Conservation (phyloP, 768 basidiomycete genomes). For the Cystofilobasidium macerans region DNA sequence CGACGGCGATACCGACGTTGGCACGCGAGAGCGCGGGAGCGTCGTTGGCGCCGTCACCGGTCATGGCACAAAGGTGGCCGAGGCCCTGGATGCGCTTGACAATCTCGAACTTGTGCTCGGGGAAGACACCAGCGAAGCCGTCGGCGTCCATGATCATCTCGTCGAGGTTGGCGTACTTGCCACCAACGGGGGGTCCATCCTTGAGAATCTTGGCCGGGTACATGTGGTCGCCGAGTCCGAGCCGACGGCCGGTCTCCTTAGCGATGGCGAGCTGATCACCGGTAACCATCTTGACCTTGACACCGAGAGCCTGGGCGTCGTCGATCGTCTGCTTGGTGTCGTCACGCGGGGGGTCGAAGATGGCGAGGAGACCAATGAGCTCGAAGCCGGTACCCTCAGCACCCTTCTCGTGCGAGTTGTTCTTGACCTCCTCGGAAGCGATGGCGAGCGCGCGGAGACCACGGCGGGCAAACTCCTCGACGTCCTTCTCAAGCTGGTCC, state of each 20-base stretch:
- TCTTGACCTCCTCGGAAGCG: constrained; percentile 83
- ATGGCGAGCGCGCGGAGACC: constrained; percentile 97
- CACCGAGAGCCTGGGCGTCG: constrained; percentile 87
- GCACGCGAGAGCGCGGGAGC: constrained; percentile 95
- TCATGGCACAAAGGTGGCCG: constrained; percentile 65
- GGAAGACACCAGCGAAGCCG: constrained; percentile 98
- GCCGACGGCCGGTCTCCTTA: constrained; percentile 96
- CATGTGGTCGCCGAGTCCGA: constrained; percentile 98
- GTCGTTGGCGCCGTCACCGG: constrained; percentile 98
- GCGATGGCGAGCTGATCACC: constrained; percentile 99
- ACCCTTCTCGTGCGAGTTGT: constrained; percentile 54
- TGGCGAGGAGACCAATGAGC: constrained; percentile 89
- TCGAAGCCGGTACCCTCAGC: constrained; percentile 93
- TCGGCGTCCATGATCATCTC: constrained; percentile 99
- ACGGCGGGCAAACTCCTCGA: constrained; percentile 88
- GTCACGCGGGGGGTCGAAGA: constrained; percentile 94
- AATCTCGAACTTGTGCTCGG: constrained; percentile 99
- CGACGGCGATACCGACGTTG: constrained; percentile 98
- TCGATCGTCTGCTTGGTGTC: constrained; percentile 99
- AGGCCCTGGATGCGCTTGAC: constrained; percentile 96
- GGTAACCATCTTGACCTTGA: constrained; percentile 99
- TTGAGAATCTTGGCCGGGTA: constrained; percentile 98
- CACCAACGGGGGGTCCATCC: constrained; percentile 79
- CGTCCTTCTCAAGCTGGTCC: constrained; percentile 81
- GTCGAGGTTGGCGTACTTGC: constrained; percentile 73